Base-by-base conservation (phyloP, 2,329 filamentous ascomycete genomes). In the Fusarium albosuccineum region DNA sequence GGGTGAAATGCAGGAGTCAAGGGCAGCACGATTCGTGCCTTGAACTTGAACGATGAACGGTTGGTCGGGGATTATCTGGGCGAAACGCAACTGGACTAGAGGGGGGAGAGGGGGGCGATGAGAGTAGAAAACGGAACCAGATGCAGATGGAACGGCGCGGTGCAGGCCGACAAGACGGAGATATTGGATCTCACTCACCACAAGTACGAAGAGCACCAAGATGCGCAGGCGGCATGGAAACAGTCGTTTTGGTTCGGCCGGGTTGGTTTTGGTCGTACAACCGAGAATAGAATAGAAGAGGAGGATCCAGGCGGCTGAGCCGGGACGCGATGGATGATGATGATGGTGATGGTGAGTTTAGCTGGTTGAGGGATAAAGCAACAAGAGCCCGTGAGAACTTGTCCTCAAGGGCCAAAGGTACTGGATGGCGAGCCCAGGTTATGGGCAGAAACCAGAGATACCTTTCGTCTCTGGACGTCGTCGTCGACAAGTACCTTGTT, bases 141-240 rank as follows among this genome's bases (percentile, higher is more conserved):
- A 41, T 48, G 50, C 54, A 61, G 50, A 50, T 41, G 44, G 22
- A 44, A 27, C 39, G 30, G 17, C 26, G 42, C 29, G 46, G 67
- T 55, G 55, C 59, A 64, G 41, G 54, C 37, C 29, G 64, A 48
- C 29, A 56, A 54, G 50, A 55, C 34, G 30, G 22, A 37, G 14
- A 50, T 62, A 37, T 22, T 22, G 17, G 17, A 22, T 60, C 50
- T 49, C 45, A 70, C 70, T 72, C 63, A 72, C 70, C 67, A 62
- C 61, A 59, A 50, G 66, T 70, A 66, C 52, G 60, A 55, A 66
- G 39, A 40, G 58, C 62, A 67, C 64, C 46, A 40, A 52, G 52
- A 68, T 58, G 66, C 55, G 57, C 64, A 54, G 66, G 64, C 65
- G 64, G 60, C 70, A 73, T 73, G 70, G 70, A 73, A 73, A 65